These are phyloP conservation scores for Lichenothelia convexa DNA, from an alignment of 495 filamentous ascomycete genomes.

Conservation along the genomic window DNA sequence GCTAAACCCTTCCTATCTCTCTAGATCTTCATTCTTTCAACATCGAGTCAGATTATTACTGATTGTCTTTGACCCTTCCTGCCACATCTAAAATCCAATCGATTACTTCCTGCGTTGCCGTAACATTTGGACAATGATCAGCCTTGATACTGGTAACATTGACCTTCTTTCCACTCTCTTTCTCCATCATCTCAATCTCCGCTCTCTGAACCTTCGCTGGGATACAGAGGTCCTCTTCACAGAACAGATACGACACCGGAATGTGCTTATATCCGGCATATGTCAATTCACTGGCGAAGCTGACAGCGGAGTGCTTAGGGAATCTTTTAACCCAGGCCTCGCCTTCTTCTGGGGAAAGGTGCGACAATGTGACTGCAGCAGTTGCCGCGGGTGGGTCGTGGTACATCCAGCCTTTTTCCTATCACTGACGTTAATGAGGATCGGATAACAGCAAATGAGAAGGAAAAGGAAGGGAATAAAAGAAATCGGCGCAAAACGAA, in stretches of 20 bases:
- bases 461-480: too few species aligned
- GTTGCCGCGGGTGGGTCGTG: neutral
- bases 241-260: slow-evolving; percentile 11
- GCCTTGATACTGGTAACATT: slow-evolving; percentile 9
- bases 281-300: slow-evolving; percentile 5
- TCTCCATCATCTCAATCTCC: slow-evolving; percentile 9
- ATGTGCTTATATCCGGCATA: slow-evolving; percentile 11
- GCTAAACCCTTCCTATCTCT: too few species aligned
- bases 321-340: slow-evolving; percentile 3
- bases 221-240: slow-evolving; percentile 4
- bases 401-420: neutral
- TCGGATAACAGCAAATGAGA: neutral
- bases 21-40: too few species aligned
- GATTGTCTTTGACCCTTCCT: neutral
- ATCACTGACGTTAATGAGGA: neutral
- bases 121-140: slow-evolving; percentile 6
- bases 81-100: slow-evolving; percentile 7
- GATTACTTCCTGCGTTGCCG: slow-evolving; percentile 1
- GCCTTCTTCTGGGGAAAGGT: slow-evolving; percentile 4
- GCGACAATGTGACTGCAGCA: neutral
- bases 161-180: slow-evolving; percentile 8
- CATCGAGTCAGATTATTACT: too few species aligned
- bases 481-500: too few species aligned
- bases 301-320: slow-evolving; percentile 3
- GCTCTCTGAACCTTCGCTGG: slow-evolving; percentile 3